Evolutionary conservation across 192 early-diverging fungal genomes (phyloP).

Genomic region (Backusella psychrophila): DNA sequence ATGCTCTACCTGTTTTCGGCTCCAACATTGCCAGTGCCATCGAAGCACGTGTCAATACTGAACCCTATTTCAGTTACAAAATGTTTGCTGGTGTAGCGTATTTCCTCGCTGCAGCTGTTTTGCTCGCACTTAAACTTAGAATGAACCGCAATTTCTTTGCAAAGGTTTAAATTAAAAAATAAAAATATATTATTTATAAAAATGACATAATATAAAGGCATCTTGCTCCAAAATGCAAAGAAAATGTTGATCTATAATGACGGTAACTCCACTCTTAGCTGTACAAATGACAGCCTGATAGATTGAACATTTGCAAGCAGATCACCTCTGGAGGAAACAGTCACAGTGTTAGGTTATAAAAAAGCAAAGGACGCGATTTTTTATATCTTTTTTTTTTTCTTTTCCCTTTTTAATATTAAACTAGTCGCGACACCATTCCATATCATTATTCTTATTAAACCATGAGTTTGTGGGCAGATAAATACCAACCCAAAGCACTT

Average conservation of each 20-base stretch:
- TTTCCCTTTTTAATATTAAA: background rate
- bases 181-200: background rate
- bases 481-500: constrained; percentile 82
- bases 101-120: background rate
- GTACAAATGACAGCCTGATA: too few species aligned
- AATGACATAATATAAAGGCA: background rate
- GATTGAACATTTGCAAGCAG: too few species aligned
- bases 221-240: too few species aligned
- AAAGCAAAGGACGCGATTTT: background rate
- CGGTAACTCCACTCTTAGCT: too few species aligned
- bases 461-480: constrained; percentile 91
- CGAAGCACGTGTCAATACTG: constrained; percentile 22
- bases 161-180: constrained; percentile 10
- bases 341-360: background rate
- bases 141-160: constrained; percentile 12
- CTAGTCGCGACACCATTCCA: background rate
- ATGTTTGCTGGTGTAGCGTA: constrained; percentile 38
- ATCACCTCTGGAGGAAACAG: background rate
- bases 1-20: constrained; percentile 29
- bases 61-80: constrained; percentile 37
- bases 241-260: too few species aligned
- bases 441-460: background rate
- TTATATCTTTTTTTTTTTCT: background rate
- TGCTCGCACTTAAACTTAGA: constrained; percentile 23
- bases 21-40: constrained; percentile 36